Evolutionary conservation across 2,329 filamentous ascomycete genomes (phyloP).

Genomic region (Fusarium subglutinans): DNA sequence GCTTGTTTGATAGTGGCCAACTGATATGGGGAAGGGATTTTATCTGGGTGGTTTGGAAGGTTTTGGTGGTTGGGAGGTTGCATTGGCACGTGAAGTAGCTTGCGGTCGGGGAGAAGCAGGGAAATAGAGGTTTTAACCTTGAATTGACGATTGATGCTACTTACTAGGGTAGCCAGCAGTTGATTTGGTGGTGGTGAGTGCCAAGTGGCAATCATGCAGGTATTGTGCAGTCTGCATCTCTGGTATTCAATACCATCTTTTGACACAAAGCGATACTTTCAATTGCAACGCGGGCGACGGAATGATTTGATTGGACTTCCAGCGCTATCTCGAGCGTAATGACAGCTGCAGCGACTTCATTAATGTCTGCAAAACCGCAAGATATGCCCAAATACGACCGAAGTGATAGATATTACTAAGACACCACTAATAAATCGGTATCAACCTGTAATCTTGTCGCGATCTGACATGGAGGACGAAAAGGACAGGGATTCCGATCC

Average conservation of each 20-base stretch:
- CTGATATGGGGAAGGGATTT: background rate
- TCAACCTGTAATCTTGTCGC: background rate
- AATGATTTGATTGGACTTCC: accelerated
- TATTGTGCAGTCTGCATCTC: background rate
- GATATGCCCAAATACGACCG: background rate
- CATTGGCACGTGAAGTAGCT: background rate
- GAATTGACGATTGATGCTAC: background rate
- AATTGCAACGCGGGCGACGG: accelerated
- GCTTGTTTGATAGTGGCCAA: slow-evolving; percentile 8
- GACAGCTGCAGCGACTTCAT: accelerated
- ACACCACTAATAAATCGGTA: background rate
- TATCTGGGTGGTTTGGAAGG: background rate
- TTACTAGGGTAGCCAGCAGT: no score
- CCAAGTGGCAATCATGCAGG: background rate
- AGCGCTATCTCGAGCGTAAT: accelerated
- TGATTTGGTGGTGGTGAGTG: background rate
- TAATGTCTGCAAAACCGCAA: background rate
- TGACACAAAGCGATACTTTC: background rate
- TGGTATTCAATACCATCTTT: accelerated
- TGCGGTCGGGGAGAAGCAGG: background rate
- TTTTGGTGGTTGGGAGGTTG: background rate
- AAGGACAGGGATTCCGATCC: background rate
- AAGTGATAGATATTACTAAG: background rate
- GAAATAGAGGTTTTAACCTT: background rate
- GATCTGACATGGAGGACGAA: background rate